These are phyloP conservation scores for Scenedesmus sp. DNA, from an alignment of 163 green algal species.

Conservation along the genomic window DNA sequence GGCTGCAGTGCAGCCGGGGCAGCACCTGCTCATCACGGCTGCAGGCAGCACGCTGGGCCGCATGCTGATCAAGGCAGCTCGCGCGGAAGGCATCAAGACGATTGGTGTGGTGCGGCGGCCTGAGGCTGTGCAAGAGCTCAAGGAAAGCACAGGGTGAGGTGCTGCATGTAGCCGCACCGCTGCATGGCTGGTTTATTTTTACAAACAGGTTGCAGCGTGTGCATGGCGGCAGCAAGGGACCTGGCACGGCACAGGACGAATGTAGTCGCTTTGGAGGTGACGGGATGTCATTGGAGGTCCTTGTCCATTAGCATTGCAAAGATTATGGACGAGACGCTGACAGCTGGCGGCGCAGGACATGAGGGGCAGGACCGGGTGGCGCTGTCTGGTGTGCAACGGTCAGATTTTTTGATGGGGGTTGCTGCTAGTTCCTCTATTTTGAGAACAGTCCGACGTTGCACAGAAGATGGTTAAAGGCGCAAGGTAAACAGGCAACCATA, in stretches of 20 bases:
- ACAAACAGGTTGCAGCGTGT: neutral
- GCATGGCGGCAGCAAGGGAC: neutral
- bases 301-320: too few relatives aligned
- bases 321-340: too few relatives aligned
- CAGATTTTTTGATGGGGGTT: too few relatives aligned
- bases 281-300: too few relatives aligned
- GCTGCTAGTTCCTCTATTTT: too few relatives aligned
- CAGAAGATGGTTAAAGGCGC: too few relatives aligned
- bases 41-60: constrained; percentile 42
- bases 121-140: constrained; percentile 47
- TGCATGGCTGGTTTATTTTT: too few relatives aligned
- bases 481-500: too few relatives aligned
- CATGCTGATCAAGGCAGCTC: constrained; percentile 47
- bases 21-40: constrained; percentile 50
- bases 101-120: constrained; percentile 40
- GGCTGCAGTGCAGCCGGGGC: neutral
- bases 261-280: too few relatives aligned
- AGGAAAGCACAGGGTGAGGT: constrained; percentile 37
- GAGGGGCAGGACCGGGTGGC: neutral
- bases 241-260: too few relatives aligned
- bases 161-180: neutral
- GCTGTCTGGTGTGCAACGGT: too few relatives aligned
- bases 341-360: neutral
- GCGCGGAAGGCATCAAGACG: constrained; percentile 39
- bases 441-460: too few relatives aligned